A percentile compares a stretch with the other conserved stretches of the same genome.
These are phyloP conservation scores for Diutina pseudorugosa DNA, from an alignment of 1,139 yeast species.

Conservation along the genomic window DNA sequence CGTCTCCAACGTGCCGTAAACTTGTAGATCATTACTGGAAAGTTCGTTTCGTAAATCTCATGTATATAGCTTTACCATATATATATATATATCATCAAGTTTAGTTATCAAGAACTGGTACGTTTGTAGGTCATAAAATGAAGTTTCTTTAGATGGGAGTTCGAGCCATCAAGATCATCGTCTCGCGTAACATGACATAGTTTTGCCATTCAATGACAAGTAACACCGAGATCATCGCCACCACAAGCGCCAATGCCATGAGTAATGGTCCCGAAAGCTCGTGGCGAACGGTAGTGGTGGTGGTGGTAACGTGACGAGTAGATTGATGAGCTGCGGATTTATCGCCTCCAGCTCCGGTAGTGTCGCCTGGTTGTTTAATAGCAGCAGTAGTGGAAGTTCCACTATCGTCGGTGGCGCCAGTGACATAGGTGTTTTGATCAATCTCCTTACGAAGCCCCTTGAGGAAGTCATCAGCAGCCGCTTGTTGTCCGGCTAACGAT, in stretches of 20 bases:
- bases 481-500: conserved; percentile 35
- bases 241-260: background rate
- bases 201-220: conserved; percentile 16
- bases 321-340: background rate
- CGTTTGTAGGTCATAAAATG: no score
- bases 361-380: no score
- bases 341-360: no score
- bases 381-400: conserved; percentile 5
- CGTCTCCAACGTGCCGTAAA: conserved; percentile 15
- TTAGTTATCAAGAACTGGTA: no score
- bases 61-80: background rate
- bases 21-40: conserved; percentile 53
- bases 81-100: no score
- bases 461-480: conserved; percentile 23
- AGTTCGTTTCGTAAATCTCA: background rate
- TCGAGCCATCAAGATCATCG: background rate
- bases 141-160: background rate
- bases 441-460: conserved; percentile 19
- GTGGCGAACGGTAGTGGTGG: conserved; percentile 18
- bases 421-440: conserved; percentile 11
- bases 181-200: conserved; percentile 25
- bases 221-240: background rate
- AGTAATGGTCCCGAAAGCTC: background rate
- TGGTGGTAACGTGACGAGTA: conserved; percentile 14
- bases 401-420: conserved; percentile 6